These are phyloP conservation scores for Ephemerocybe angulata DNA, from an alignment of 768 basidiomycete genomes.

Conservation along the genomic window DNA sequence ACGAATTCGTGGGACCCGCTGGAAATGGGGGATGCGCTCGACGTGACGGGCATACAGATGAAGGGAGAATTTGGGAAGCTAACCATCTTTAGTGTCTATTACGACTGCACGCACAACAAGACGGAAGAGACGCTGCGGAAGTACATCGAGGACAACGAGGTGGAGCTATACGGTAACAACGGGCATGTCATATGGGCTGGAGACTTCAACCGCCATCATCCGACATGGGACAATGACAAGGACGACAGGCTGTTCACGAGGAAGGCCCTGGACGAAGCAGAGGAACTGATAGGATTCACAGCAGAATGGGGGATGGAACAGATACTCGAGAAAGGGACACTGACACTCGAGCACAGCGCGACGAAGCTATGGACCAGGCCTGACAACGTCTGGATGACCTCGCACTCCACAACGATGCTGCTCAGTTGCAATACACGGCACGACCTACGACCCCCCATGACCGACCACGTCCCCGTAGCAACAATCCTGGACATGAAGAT, in stretches of 20 bases:
- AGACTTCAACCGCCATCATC: slow-evolving; percentile 41
- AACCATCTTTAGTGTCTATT: slow-evolving; percentile 19
- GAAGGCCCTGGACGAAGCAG: slow-evolving; percentile 15
- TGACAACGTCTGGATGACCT: slow-evolving; percentile 41
- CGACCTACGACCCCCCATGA: too few species aligned
- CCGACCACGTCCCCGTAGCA: slow-evolving; percentile 42
- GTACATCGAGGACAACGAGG: not conserved
- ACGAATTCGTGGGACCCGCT: slow-evolving; percentile 14
- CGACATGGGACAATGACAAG: slow-evolving; percentile 31
- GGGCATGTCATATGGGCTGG: slow-evolving; percentile 28
- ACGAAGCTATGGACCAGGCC: slow-evolving; percentile 34
- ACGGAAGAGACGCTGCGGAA: not conserved
- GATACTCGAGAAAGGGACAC: slow-evolving; percentile 27
- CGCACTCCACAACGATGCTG: slow-evolving; percentile 11
- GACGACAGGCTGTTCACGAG: slow-evolving; percentile 33
- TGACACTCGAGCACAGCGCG: slow-evolving; percentile 26
- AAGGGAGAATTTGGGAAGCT: not conserved
- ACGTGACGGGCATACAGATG: slow-evolving; percentile 15
- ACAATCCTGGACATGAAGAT: slow-evolving; percentile 23
- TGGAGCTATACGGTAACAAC: not conserved
- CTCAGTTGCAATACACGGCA: slow-evolving; percentile 28
- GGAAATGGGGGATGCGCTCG: slow-evolving; percentile 8
- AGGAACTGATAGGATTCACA: slow-evolving; percentile 25
- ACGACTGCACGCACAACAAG: slow-evolving; percentile 6
- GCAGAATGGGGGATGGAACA: slow-evolving; percentile 27